A percentile compares a stretch with the other conserved stretches of the same genome.
These are phyloP conservation scores for Microascus cirrosus DNA, from an alignment of 2,329 filamentous ascomycete genomes.

Conservation along the genomic window DNA sequence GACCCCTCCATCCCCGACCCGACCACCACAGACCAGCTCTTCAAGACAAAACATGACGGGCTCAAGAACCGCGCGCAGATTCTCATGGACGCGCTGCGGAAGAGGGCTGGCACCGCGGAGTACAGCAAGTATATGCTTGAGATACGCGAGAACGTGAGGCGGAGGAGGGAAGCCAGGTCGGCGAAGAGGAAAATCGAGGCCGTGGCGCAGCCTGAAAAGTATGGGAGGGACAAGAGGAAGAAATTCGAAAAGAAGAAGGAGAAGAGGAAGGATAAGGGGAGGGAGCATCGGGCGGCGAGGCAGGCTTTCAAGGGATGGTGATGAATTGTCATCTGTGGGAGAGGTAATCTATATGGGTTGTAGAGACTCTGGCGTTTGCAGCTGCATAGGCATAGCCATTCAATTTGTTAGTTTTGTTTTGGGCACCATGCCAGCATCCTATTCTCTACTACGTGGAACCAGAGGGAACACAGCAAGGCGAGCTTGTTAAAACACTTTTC, in stretches of 20 bases:
- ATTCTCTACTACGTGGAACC: neutral
- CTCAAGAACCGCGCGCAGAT: constrained; percentile 65
- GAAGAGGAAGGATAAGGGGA: constrained; percentile 66
- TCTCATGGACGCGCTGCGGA: constrained; percentile 72
- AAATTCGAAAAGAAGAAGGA: constrained; percentile 78
- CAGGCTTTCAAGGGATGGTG: constrained; percentile 51
- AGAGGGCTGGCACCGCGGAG: constrained; percentile 67
- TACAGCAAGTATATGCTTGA: constrained; percentile 66
- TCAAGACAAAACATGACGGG: constrained; percentile 57
- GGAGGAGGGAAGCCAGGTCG: constrained; percentile 61
- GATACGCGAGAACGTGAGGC: constrained; percentile 62
- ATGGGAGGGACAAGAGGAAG: constrained; percentile 68
- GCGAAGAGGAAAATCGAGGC: constrained; percentile 85
- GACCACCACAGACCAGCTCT: constrained; percentile 58
- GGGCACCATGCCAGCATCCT: neutral
- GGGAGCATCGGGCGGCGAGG: constrained; percentile 60
- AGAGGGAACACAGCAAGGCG: neutral
- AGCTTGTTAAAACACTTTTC: neutral
- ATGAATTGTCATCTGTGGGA: constrained; percentile 1
- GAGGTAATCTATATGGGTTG: neutral
- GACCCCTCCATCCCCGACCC: constrained; percentile 65
- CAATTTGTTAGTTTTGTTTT: neutral
- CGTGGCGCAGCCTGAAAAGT: constrained; percentile 68
- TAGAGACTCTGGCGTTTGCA: neutral
- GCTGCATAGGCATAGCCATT: constrained; percentile 1